Percentiles rank a stretch among this genome's conserved stretches.
phyloP scores from a whole-genome alignment of 768 basidiomycete genomes.

The Paxillus rubicundulus region DNA sequence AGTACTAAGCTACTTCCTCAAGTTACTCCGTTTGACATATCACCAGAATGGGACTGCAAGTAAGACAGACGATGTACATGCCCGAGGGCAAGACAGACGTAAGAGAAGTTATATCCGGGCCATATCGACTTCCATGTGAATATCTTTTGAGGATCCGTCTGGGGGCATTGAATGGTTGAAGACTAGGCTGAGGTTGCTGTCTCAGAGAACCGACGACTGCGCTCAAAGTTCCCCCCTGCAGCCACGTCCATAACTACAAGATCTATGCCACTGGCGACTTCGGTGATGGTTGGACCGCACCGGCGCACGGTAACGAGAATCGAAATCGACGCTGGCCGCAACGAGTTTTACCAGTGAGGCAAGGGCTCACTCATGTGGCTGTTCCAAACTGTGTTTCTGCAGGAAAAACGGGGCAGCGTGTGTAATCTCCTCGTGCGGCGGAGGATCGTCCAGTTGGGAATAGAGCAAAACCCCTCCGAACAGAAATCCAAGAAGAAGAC shows the following conservation, averaged over 20 bases:
- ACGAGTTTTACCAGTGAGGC: background rate
- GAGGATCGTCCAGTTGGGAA: background rate
- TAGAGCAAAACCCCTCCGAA: background rate
- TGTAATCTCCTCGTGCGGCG: background rate
- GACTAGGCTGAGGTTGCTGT: background rate
- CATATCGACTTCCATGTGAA: background rate
- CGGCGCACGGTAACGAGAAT: background rate
- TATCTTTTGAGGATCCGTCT: background rate
- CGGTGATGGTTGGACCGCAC: background rate
- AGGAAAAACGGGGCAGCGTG: background rate
- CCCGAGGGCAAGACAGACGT: background rate
- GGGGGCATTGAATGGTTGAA: background rate
- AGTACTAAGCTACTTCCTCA: background rate
- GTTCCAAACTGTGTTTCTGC: background rate
- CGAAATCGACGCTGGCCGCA: background rate
- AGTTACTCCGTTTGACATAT: background rate
- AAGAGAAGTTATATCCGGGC: background rate
- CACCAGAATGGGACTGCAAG: background rate
- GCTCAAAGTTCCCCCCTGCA: background rate
- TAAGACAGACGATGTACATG: background rate
- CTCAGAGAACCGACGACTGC: background rate
- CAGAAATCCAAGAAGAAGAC: background rate
- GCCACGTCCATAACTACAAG: background rate
- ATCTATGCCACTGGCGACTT: background rate
- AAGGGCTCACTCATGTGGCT: background rate